Base-by-base conservation (phyloP, 495 filamentous ascomycete species). In the Aspergillus ellipticus region DNA sequence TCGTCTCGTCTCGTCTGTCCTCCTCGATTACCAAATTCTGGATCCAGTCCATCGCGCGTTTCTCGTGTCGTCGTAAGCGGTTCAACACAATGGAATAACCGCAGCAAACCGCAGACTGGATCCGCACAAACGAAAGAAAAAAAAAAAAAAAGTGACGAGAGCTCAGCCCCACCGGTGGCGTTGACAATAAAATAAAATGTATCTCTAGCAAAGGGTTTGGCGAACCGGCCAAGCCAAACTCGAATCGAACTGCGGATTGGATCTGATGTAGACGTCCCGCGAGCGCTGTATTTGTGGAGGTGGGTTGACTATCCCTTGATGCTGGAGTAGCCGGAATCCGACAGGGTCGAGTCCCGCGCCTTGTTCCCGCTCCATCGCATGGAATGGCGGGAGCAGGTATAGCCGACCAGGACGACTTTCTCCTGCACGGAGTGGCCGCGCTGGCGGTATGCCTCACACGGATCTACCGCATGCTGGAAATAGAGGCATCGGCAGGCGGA, bases 401-500 rank as follows among this genome's bases (percentile, higher is more conserved):
- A 92, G 42, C 90, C 90, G 26, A 95, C 90, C 5, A 90, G 73
- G 29, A 96, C 82, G 7, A 81, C 84, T 62, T 84, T 86, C 66
- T 90, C 88, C 55, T 90, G 82, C 55, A 91, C 73, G 7, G 61
- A 50, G 63, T 96, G 90, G 31, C 88, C 87, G 51, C 82, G 79
- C 52, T 86, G 88, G 45, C 86, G 85, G 63, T 85, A 86, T 42
- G 83, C 77, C 21, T 80, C 66, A 65, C 89, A 93, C 52, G 86
- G 86, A 58, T 93, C 89, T 56, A 90, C 77, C 16, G 85, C 82
- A 69, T 93, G 89, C 52, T 84, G 77, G 75, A 89, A 88, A 75
- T 93, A 93, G 60, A 90, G 76, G 67, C 89, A 93, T 56, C 82
- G 79, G 81, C 89, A 93, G 54, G 84, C 89, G 4, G 89, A 84